Evolutionary conservation across 2,329 filamentous ascomycete genomes (phyloP), one percentile per base, ranked within the genome.

Genomic region (Claviceps sp.): DNA sequence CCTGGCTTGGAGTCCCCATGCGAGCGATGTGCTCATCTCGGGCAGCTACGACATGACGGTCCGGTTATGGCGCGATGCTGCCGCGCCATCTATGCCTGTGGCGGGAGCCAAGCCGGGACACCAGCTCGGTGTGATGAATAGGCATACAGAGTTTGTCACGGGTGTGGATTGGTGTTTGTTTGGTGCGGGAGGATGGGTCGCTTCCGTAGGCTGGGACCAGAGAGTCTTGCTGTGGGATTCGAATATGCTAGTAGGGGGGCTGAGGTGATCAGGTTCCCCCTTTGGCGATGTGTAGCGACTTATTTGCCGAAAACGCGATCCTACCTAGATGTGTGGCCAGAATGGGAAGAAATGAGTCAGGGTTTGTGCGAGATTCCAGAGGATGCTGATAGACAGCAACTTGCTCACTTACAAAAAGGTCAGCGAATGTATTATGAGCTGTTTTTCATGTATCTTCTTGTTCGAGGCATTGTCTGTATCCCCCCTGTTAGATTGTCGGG

Each of bases 21-120:
- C 93, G n/a, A 82, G 83, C 53, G 88, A 97, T 64, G 78, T 95
- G 9, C 69, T 98, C 43, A 76, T 95, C 43, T 93, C 84, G 60
- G 91, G 87, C 1, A 93, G 89, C 64, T 98, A 98, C 67, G 93
- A 98, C 69, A 98, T 98, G 93, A 95, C 88, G 5, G 94, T 93
- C 59, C 80, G 93, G 36, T 75, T 96, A 48, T 98, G 93, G 93
- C 89, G 83, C 11, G 93, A 97, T 64, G 87, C 71, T 5, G 74
- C 74, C 2, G 65, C 66, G 57, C 70, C 42, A 22, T 69, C 61
- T 59, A 67, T 65, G 49, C 65, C 56, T 60, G 50, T 58, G 11
- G 61, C 62, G 36, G 63, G 68, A 0, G 66, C 72, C 1, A 66
- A 73, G 8, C 70, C 81, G 42, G 88, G 87, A 1, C 72, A 76